Evolutionary conservation across 495 filamentous ascomycete species (phyloP), one percentile per base, ranked within the genome.

Genomic region (Podospora fimiseda): DNA sequence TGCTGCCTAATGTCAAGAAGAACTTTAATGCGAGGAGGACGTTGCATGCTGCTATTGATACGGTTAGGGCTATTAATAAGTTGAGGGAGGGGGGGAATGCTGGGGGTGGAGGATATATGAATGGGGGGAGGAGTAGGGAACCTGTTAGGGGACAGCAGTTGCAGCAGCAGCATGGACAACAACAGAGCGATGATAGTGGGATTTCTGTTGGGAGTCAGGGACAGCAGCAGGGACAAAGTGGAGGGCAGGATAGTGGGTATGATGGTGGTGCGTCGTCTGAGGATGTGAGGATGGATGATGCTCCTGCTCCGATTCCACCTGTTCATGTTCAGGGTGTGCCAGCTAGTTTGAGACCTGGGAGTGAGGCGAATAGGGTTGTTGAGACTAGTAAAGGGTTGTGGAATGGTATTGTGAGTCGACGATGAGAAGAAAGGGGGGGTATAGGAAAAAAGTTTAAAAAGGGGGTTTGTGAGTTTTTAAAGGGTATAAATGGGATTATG

Each of bases 31-130:
- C 93, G 7, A 78, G 92, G 23, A 78, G 90, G 52, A 97, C 92
- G 8, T 76, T 98, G 48, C 93, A 97, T 70, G 90, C 91, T 11
- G 93, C 93, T 22, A 97, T 98, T 67, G 93, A 98, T 68, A 96
- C 94, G 0, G 90, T 98, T 42, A 80, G 94, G n/a, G 93, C 93
- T 0, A 96, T 98, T 65, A 96, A 96, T 66, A 96, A 98, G 73
- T 70, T 98, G 40, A 77, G 92, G 46, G 93, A 95, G 58, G 90
- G 87, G 13, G 86, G 89, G 43, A 16, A 16, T 8, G 48, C 42
- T 9, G 52, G 39, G 6, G 11, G 6, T 33, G 6, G 11, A 13
- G 55, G 51, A 0, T 59, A 66, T 65, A 95, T 95, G 90, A 90
- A 95, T 51, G 74, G 73, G 11, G 52, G 36, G 15, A 63, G 60